phyloP scores from a whole-genome alignment of 805 yeast genomes.

The Barnettozyma siamensis region DNA sequence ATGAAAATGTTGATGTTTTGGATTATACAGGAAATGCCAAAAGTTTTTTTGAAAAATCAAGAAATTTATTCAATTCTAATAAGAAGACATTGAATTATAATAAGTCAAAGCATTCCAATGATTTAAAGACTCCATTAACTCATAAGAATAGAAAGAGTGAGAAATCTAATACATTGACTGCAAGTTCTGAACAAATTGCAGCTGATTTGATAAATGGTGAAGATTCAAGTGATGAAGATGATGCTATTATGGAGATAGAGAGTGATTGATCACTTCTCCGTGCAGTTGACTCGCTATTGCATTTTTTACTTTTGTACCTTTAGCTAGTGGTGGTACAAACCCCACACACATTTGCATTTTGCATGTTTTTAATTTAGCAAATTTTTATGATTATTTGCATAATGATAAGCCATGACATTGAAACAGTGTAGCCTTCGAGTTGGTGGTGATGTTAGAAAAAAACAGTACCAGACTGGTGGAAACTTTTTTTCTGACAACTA shows the following conservation, averaged over 20 bases:
- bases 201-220: slow-evolving; percentile 25
- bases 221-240: slow-evolving; percentile 44
- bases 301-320: no score
- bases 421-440: no score
- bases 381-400: no score
- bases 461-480: no score
- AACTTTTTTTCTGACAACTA: no score
- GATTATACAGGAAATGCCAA: slow-evolving; percentile 1
- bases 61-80: slow-evolving; percentile 23
- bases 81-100: slow-evolving; percentile 26
- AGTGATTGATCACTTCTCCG: slow-evolving; percentile 34
- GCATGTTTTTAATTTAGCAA: no score
- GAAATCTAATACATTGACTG: slow-evolving; percentile 11
- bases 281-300: no score
- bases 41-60: slow-evolving; percentile 27
- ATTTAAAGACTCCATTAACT: slow-evolving; percentile 21
- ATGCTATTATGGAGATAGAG: slow-evolving; percentile 52
- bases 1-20: slow-evolving; percentile 36
- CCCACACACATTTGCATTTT: neutral
- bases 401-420: no score
- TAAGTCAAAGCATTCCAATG: slow-evolving; percentile 4
- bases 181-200: slow-evolving; percentile 22
- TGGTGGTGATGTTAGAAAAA: no score
- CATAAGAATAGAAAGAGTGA: slow-evolving; percentile 21
- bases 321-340: neutral